phyloP scores from a whole-genome alignment of 2,329 filamentous ascomycete genomes.

The Penicillium sp. region DNA sequence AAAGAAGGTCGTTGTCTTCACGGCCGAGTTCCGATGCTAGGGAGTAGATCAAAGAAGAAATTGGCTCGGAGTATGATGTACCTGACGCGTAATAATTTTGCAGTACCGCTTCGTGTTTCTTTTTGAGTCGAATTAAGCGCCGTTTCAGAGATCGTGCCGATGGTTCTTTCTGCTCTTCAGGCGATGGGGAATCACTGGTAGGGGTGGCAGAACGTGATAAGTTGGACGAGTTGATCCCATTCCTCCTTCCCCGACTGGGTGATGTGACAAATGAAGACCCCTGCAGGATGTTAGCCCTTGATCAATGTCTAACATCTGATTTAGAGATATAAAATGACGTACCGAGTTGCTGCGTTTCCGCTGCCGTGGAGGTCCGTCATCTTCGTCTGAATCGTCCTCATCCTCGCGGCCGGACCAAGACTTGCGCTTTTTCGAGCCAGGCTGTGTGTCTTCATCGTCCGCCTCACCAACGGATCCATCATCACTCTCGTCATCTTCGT shows the following conservation, averaged over 20 bases:
- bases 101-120: slow-evolving; percentile 74
- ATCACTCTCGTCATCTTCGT: slow-evolving; percentile 67
- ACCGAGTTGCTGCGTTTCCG: slow-evolving; percentile 86
- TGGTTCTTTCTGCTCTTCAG: slow-evolving; percentile 54
- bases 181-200: slow-evolving; percentile 41
- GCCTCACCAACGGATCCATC: slow-evolving; percentile 54
- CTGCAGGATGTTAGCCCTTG: slow-evolving; percentile 22
- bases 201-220: slow-evolving; percentile 49
- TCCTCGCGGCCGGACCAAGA: slow-evolving; percentile 72
- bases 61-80: slow-evolving; percentile 89
- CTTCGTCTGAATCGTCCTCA: slow-evolving; percentile 67
- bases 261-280: slow-evolving; percentile 44
- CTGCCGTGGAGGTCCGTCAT: slow-evolving; percentile 74
- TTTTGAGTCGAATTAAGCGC: slow-evolving; percentile 71
- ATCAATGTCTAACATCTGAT: background rate
- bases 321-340: slow-evolving; percentile 30
- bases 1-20: slow-evolving; percentile 94
- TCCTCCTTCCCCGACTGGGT: slow-evolving; percentile 41
- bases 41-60: slow-evolving; percentile 92
- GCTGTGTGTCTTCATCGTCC: slow-evolving; percentile 54
- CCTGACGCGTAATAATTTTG: slow-evolving; percentile 83
- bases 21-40: slow-evolving; percentile 91
- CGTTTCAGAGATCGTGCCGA: slow-evolving; percentile 72
- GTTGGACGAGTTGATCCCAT: slow-evolving; percentile 44
- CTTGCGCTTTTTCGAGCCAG: slow-evolving; percentile 67